phyloP scores from a whole-genome alignment of 768 basidiomycete species.

The Rhodotorula diobovata region DNA sequence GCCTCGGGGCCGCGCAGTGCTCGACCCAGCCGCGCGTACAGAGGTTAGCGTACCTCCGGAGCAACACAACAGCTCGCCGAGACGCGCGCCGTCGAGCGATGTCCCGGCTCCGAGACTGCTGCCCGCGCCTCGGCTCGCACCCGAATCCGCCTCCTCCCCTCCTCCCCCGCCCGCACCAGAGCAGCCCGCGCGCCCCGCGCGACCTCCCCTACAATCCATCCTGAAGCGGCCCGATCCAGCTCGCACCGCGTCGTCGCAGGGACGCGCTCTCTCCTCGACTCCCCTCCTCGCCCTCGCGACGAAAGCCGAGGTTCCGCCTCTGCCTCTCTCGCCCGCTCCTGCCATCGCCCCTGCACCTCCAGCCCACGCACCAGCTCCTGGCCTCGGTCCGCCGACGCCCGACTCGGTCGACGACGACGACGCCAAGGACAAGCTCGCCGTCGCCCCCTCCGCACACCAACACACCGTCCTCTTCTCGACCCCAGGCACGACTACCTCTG shows the following conservation, averaged over 20 bases:
- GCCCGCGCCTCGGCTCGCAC: background rate
- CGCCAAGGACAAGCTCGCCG: background rate
- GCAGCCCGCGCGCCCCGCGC: background rate
- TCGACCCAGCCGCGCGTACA: too few species aligned
- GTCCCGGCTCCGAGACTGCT: too few species aligned
- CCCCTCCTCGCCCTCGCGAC: background rate
- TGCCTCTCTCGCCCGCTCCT: background rate
- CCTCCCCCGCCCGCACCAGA: background rate
- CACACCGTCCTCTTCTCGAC: constrained; percentile 6
- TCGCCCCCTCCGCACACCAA: background rate
- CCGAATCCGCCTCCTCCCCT: background rate
- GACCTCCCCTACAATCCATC: constrained; percentile 8
- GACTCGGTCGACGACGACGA: constrained; percentile 4
- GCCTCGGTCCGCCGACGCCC: background rate
- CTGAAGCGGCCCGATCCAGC: constrained; percentile 6
- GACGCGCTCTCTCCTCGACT: background rate
- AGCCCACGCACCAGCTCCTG: background rate
- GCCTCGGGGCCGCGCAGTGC: background rate
- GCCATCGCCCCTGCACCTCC: background rate
- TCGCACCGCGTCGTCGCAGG: background rate
- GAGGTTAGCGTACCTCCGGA: background rate
- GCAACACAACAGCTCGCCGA: too few species aligned
- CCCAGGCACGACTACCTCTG: constrained; percentile 1
- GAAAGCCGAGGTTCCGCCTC: background rate
- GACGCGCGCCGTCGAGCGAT: background rate